Evolutionary conservation across 2,329 filamentous ascomycete species (phyloP), one percentile per base, ranked within the genome.

Genomic region (Hypoxylon sp.): DNA sequence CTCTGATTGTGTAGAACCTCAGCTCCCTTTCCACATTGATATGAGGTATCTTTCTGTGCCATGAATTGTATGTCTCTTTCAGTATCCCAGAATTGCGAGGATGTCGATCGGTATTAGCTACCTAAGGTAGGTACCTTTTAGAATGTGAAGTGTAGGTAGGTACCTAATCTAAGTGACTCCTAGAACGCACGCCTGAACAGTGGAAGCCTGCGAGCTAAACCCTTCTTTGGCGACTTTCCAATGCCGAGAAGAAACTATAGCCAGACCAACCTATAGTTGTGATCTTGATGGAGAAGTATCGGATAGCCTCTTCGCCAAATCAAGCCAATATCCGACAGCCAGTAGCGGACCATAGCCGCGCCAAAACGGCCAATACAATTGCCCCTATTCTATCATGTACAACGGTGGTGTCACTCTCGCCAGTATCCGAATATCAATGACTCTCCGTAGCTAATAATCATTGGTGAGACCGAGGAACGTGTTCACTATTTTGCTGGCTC

Each of bases 351-450:
- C 7, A 18, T n/a, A 18, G 36, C 36, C 18, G 36, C n/a, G n/a
- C n/a, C 7, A n/a, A 42, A 42, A n/a, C 22, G 44, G 26, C 50
- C 33, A 53, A 24, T 42, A 53, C 18, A 28, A 22, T 38, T 40
- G 30, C 51, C 51, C 51, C 51, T 54, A 54, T 54, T 45, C 51
- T n/a, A 22, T 36, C 18, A 55, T 36, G 28, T 40, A 54, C 28
- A 8, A 16, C 14, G 38, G 30, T 7, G 14, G 42, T 38, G 9
- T 38, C 9, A 48, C 26, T 18, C 30, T 45, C 53, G n/a, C 32
- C 30, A 38, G 22, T 36, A 36, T 28, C 28, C 20, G n/a, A 26
- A 40, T 48, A 14, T 26, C 44, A 20, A 56, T 38, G 16, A 8
- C 22, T 33, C 16, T 48, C 42, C 20, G 16, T 16, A 40, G 24